A percentile compares a stretch with the other conserved stretches of the same genome.
phyloP scores from a whole-genome alignment of 2,329 filamentous ascomycete genomes.

The Eutypella sp. region DNA sequence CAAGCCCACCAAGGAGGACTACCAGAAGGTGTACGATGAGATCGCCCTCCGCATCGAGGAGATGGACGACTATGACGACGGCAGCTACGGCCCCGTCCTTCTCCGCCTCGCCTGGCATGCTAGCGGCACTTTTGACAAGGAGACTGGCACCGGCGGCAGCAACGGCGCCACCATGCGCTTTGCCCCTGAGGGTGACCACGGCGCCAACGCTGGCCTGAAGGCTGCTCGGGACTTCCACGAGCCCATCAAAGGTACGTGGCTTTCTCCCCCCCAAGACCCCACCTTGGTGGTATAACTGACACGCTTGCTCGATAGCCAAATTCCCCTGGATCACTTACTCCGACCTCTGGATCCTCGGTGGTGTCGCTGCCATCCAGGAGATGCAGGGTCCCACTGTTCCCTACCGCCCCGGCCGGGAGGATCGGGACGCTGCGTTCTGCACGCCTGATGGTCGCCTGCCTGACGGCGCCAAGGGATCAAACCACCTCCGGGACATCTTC shows the following conservation, averaged over 20 bases:
- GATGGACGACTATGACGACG: slow-evolving; percentile 93
- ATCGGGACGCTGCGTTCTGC: slow-evolving; percentile 77
- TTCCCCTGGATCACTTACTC: slow-evolving; percentile 97
- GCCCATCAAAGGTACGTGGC: slow-evolving; percentile 70
- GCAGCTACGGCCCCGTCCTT: slow-evolving; percentile 89
- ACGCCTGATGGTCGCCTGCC: slow-evolving; percentile 87
- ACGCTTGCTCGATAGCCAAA: slow-evolving; percentile 47
- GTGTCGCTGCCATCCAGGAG: slow-evolving; percentile 85
- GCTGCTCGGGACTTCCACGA: slow-evolving; percentile 87
- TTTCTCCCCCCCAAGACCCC: slow-evolving; percentile 1
- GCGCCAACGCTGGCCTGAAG: slow-evolving; percentile 87
- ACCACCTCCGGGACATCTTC: slow-evolving; percentile 89
- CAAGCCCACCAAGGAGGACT: slow-evolving; percentile 76
- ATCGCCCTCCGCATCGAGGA: slow-evolving; percentile 77
- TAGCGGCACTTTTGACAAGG: slow-evolving; percentile 86
- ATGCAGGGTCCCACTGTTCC: slow-evolving; percentile 86
- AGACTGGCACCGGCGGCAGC: slow-evolving; percentile 83
- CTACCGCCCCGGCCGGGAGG: slow-evolving; percentile 79
- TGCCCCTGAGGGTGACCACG: slow-evolving; percentile 80
- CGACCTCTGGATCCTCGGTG: slow-evolving; percentile 91
- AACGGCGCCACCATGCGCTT: slow-evolving; percentile 98
- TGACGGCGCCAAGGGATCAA: slow-evolving; percentile 71
- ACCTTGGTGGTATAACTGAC: slow-evolving; percentile 9
- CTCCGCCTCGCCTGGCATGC: slow-evolving; percentile 91
- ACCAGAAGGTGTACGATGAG: slow-evolving; percentile 91